phyloP scores from a whole-genome alignment of 176 grass and related monocot genomes.

The Saccharum officinarum region DNA sequence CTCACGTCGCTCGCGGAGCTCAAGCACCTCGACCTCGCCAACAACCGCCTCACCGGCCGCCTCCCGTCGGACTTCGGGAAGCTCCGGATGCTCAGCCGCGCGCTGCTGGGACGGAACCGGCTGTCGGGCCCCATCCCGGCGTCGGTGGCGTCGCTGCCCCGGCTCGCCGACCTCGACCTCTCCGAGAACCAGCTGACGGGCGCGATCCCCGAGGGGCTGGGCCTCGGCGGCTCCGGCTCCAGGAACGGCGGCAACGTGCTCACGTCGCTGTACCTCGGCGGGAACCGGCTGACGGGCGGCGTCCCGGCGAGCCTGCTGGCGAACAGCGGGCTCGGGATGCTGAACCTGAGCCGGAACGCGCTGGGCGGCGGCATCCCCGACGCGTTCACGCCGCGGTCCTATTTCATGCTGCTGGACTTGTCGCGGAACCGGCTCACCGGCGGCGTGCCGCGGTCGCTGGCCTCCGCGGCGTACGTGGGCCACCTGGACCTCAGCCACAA shows the following conservation, averaged over 20 bases:
- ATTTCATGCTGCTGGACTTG: slow-evolving; percentile 87
- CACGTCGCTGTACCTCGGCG: slow-evolving; percentile 63
- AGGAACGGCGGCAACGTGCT: slow-evolving; percentile 37
- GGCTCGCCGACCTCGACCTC: slow-evolving; percentile 92
- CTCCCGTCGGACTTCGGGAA: slow-evolving; percentile 54
- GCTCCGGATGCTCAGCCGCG: slow-evolving; percentile 84
- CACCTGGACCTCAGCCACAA: slow-evolving; percentile 96
- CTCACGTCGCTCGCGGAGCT: slow-evolving; percentile 51
- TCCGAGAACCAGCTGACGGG: slow-evolving; percentile 73
- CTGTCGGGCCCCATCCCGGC: slow-evolving; percentile 72
- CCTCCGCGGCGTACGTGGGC: slow-evolving; percentile 68
- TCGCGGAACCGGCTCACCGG: slow-evolving; percentile 74
- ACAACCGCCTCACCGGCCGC: slow-evolving; percentile 65
- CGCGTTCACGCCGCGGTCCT: slow-evolving; percentile 62
- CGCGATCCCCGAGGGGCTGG: slow-evolving; percentile 48
- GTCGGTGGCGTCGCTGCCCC: slow-evolving; percentile 44
- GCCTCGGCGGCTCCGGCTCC: neutral
- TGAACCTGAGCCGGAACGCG: slow-evolving; percentile 89
- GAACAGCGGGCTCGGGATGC: slow-evolving; percentile 68
- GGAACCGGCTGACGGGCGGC: slow-evolving; percentile 58
- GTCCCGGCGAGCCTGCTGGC: slow-evolving; percentile 56
- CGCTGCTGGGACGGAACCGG: slow-evolving; percentile 66
- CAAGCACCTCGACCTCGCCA: slow-evolving; percentile 89
- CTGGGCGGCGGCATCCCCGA: slow-evolving; percentile 75
- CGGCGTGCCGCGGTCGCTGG: slow-evolving; percentile 61